Base-by-base conservation (phyloP, 495 filamentous ascomycete species). In the Trichodelitschia bisporula region DNA sequence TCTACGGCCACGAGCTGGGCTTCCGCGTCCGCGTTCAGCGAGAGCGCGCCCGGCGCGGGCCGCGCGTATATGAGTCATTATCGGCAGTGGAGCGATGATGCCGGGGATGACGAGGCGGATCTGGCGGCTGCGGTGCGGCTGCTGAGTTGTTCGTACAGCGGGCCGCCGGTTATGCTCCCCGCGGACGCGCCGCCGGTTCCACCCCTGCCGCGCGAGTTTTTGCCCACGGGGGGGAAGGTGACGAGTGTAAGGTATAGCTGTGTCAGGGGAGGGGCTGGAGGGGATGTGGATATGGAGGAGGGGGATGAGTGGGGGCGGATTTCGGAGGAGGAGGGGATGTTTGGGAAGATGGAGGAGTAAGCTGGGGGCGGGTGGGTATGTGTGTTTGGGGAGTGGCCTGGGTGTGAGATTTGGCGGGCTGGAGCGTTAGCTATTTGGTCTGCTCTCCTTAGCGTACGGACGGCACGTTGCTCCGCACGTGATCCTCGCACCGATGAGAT, bases 311-410 rank as follows among this genome's bases (percentile, higher is more conserved):
- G 15, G 15, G 57, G 57, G 30, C 49, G 40, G 15, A 35, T 52
- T 38, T 31, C 28, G n/a, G 75, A 74, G 33, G 77, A 89, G 30
- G 80, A 90, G 34, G 77, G 84, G 21, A 64, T 97, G 30, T 97
- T 97, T 58, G 86, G 86, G 15, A 67, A 65, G 35, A 93, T 93
- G 84, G 86, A 97, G 46, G 80, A 86, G 51, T 91, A 40, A 26
- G 25, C n/a, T n/a, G n/a, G n/a, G n/a, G n/a, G n/a, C n/a, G n/a
- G n/a, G n/a, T n/a, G n/a, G n/a, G n/a, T n/a, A n/a, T n/a, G n/a
- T n/a, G n/a, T n/a, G n/a, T n/a, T n/a, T n/a, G n/a, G n/a, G n/a
- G n/a, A n/a, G n/a, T n/a, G n/a, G n/a, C n/a, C n/a, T n/a, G n/a
- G n/a, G n/a, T n/a, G n/a, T n/a, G n/a, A n/a, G n/a, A n/a, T n/a